phyloP scores from a whole-genome alignment of 2,329 filamentous ascomycete genomes.

The Zymoseptoria tritici region DNA sequence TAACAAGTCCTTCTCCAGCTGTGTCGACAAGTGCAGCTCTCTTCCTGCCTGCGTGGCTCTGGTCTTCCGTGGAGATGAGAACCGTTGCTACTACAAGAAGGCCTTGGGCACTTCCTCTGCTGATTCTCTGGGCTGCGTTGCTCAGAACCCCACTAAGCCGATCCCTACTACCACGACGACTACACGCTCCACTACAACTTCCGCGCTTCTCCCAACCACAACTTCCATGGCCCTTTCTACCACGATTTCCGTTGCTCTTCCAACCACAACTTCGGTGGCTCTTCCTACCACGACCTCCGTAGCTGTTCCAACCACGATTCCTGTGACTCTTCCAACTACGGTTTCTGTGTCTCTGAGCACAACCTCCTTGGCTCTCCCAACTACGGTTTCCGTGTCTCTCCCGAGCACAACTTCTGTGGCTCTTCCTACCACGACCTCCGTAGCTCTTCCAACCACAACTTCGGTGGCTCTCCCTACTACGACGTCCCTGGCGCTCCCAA shows the following conservation, averaged over 20 bases:
- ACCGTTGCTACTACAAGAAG: constrained; percentile 14
- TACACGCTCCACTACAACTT: too few relatives aligned
- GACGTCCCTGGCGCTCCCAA: not conserved
- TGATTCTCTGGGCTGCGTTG: not conserved
- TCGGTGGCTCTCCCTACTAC: not conserved
- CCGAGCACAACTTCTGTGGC: too few relatives aligned
- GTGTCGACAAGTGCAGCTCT: constrained; percentile 13
- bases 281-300: not conserved
- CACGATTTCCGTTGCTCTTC: not conserved
- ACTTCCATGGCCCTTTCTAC: not conserved
- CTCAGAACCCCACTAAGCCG: not conserved
- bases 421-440: too few relatives aligned
- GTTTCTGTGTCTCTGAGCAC: not conserved
- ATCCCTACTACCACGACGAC: not conserved
- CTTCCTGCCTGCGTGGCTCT: constrained; percentile 14
- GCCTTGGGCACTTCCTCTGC: not conserved
- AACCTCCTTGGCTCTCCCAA: not conserved
- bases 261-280: not conserved
- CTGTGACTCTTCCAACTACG: not conserved
- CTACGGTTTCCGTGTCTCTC: too few relatives aligned
- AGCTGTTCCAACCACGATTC: not conserved
- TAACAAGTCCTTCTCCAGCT: constrained; percentile 15
- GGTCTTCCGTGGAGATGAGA: constrained; percentile 11
- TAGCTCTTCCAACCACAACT: not conserved
- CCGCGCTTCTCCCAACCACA: not conserved